Evolutionary conservation across 495 filamentous ascomycete genomes (phyloP).

Genomic region (Talaromyces adpressus): DNA sequence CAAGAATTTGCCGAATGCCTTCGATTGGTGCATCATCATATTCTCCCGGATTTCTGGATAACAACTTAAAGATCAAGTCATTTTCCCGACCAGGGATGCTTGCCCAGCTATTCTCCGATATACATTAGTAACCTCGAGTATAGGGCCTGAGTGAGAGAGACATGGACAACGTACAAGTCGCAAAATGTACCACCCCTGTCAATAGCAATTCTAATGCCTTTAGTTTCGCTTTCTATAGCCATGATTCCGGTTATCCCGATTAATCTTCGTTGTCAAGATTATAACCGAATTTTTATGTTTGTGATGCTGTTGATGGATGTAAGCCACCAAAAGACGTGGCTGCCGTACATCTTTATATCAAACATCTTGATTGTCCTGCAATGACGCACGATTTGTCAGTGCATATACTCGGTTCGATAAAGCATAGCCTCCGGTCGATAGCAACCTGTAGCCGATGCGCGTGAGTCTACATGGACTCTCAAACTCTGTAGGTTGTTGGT

Average conservation of each 20-base stretch:
- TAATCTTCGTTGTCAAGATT: background rate
- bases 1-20: conserved; percentile 16
- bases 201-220: conserved; percentile 12
- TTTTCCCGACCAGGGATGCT: conserved; percentile 40
- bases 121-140: background rate
- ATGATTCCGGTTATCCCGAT: background rate
- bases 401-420: background rate
- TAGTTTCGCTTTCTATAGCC: background rate
- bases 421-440: background rate
- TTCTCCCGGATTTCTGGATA: conserved; percentile 85
- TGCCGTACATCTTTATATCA: background rate
- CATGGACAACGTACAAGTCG: conserved; percentile 46
- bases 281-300: background rate
- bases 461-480: background rate
- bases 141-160: background rate
- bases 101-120: background rate
- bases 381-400: background rate
- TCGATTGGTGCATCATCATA: conserved; percentile 73
- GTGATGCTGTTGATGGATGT: background rate
- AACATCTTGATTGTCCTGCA: background rate
- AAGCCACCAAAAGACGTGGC: background rate
- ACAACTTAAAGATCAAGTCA: conserved; percentile 78
- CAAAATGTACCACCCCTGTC: conserved; percentile 62
- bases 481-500: background rate
- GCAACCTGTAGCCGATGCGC: background rate